Evolutionary conservation across 2,329 filamentous ascomycete species (phyloP).

Genomic region (Xylaria sp.): DNA sequence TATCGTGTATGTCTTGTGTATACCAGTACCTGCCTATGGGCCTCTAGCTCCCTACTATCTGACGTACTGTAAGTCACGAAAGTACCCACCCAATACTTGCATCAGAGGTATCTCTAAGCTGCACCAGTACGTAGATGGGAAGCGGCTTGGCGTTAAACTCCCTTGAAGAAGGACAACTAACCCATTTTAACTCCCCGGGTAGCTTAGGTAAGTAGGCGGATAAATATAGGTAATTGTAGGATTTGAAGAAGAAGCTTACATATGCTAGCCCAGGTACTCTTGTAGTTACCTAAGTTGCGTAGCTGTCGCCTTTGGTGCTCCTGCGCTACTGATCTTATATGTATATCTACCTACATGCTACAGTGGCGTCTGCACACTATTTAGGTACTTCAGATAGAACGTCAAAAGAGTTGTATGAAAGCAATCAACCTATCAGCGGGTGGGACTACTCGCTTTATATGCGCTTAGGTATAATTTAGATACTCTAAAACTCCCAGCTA

Average conservation of each 20-base stretch:
- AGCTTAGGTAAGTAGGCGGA: too few species aligned
- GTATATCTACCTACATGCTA: too few species aligned
- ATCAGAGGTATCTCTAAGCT: not conserved
- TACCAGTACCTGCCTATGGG: not conserved
- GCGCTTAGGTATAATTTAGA: not conserved
- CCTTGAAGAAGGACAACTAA: slow-evolving; percentile 29
- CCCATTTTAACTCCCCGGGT: not conserved
- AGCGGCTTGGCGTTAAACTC: slow-evolving; percentile 9
- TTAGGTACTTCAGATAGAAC: not conserved
- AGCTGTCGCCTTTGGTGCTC: too few species aligned
- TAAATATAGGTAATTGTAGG: too few species aligned
- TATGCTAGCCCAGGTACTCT: too few species aligned
- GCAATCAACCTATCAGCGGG: not conserved
- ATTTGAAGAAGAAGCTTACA: too few species aligned
- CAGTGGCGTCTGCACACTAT: too few species aligned
- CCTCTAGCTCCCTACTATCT: too few species aligned
- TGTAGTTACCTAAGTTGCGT: too few species aligned
- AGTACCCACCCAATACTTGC: not conserved
- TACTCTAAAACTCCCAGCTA: not conserved
- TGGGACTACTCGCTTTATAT: not conserved
- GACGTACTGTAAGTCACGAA: too few species aligned
- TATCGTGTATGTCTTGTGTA: not conserved
- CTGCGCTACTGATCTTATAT: too few species aligned
- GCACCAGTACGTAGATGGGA: not conserved
- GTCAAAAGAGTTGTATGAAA: not conserved